A percentile compares a stretch with the other conserved stretches of the same genome.
These are phyloP conservation scores for Primulina huaijiensis DNA, from an alignment of 257 asterid genomes.

Conservation along the genomic window DNA sequence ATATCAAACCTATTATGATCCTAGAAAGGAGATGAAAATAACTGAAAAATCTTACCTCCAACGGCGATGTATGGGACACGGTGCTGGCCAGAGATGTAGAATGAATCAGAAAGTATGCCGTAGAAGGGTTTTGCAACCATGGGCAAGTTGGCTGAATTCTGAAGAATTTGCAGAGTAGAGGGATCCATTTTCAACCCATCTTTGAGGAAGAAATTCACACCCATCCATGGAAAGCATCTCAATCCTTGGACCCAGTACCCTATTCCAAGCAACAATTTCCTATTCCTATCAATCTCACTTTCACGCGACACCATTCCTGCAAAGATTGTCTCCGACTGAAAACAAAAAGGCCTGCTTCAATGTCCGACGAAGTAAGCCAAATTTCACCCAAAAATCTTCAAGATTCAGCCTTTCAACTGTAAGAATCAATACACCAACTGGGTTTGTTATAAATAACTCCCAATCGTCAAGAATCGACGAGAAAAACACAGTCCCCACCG, in stretches of 20 bases:
- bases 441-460: constrained; percentile 1
- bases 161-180: constrained; percentile 85
- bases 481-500: background rate
- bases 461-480: background rate
- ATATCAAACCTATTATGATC: background rate
- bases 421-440: background rate
- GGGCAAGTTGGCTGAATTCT: constrained; percentile 83
- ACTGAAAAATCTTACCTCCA: constrained; percentile 53
- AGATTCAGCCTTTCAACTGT: constrained; percentile 19
- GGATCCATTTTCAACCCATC: constrained; percentile 82
- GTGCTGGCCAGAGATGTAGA: constrained; percentile 82
- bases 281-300: constrained; percentile 32
- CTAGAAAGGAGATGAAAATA: background rate
- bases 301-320: constrained; percentile 35
- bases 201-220: constrained; percentile 78
- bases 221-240: constrained; percentile 98
- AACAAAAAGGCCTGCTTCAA: background rate
- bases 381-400: background rate
- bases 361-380: background rate
- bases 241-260: constrained; percentile 91
- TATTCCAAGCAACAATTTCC: constrained; percentile 72
- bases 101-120: constrained; percentile 83
- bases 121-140: constrained; percentile 93
- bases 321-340: background rate
- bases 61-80: constrained; percentile 85